Conservation (phyloP, 345 rosid genomes). For the Sisymbrium altissimum region DNA sequence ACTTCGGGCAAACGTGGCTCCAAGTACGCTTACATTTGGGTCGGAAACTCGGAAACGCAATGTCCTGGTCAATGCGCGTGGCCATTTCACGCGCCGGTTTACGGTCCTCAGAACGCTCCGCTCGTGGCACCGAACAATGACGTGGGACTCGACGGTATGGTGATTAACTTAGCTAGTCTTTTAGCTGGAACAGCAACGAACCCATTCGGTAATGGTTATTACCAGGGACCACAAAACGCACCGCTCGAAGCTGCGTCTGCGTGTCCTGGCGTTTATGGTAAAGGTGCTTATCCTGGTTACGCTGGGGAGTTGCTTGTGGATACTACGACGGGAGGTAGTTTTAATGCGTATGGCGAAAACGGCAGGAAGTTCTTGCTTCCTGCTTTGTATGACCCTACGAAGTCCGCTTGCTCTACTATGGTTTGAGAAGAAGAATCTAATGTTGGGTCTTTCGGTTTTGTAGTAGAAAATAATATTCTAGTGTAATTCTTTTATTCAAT, state of each 20-base stretch:
- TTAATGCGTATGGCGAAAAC: slow-evolving; percentile 62
- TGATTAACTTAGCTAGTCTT: slow-evolving; percentile 68
- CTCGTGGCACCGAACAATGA: slow-evolving; percentile 79
- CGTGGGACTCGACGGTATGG: slow-evolving; percentile 81
- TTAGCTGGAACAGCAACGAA: slow-evolving; percentile 85
- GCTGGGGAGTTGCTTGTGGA: slow-evolving; percentile 66
- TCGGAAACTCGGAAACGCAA: slow-evolving; percentile 78
- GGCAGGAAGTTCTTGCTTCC: slow-evolving; percentile 79
- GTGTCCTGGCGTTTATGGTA: slow-evolving; percentile 72
- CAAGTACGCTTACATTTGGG: slow-evolving; percentile 74
- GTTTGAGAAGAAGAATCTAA: slow-evolving; percentile 31
- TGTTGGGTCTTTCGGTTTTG: neutral
- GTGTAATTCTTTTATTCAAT: slow-evolving; percentile 32
- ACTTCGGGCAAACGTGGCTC: slow-evolving; percentile 14
- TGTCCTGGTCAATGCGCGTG: slow-evolving; percentile 93
- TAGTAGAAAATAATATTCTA: slow-evolving; percentile 23
- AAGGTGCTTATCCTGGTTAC: slow-evolving; percentile 81
- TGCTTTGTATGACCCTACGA: slow-evolving; percentile 67
- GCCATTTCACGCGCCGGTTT: slow-evolving; percentile 90
- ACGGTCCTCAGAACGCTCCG: slow-evolving; percentile 71
- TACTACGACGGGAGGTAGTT: slow-evolving; percentile 64
- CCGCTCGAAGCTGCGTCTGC: slow-evolving; percentile 87
- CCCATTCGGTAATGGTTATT: slow-evolving; percentile 81
- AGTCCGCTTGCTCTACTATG: slow-evolving; percentile 52
- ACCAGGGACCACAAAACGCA: slow-evolving; percentile 68